These are phyloP conservation scores for Stipa capillata DNA, from an alignment of 176 grass and related monocot species.

Conservation along the genomic window DNA sequence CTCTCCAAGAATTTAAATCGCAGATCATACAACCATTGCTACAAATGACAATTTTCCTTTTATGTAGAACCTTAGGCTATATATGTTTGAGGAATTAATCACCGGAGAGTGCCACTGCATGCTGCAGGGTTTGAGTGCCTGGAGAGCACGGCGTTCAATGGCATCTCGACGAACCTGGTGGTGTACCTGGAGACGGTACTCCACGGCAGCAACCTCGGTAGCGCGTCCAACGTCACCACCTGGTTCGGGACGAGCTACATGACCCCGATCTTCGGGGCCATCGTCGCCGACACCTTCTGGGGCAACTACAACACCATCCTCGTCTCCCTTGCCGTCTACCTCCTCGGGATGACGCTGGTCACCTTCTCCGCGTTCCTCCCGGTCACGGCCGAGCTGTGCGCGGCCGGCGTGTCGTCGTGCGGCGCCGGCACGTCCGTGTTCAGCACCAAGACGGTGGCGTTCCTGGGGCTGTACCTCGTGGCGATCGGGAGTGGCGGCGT, in stretches of 20 bases:
- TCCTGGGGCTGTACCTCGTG: conserved; percentile 60
- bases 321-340: conserved; percentile 42
- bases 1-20: background rate
- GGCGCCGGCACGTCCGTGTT: background rate
- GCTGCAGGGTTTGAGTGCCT: conserved; percentile 46
- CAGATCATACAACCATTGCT: no score
- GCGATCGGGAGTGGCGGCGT: conserved; percentile 55
- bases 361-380: conserved; percentile 48
- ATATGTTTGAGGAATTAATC: no score
- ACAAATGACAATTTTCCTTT: no score
- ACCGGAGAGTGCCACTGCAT: no score
- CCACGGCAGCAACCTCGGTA: conserved; percentile 34
- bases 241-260: conserved; percentile 54
- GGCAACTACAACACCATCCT: conserved; percentile 56
- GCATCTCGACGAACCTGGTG: conserved; percentile 42
- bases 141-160: conserved; percentile 47
- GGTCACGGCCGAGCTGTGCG: background rate
- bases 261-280: conserved; percentile 44
- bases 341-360: conserved; percentile 33
- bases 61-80: no score
- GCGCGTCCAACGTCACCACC: conserved; percentile 33
- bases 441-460: conserved; percentile 13
- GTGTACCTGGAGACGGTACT: conserved; percentile 43
- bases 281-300: conserved; percentile 50
- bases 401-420: background rate